phyloP scores from a whole-genome alignment of 306 rosid genomes.

The Quillaja saponaria region DNA sequence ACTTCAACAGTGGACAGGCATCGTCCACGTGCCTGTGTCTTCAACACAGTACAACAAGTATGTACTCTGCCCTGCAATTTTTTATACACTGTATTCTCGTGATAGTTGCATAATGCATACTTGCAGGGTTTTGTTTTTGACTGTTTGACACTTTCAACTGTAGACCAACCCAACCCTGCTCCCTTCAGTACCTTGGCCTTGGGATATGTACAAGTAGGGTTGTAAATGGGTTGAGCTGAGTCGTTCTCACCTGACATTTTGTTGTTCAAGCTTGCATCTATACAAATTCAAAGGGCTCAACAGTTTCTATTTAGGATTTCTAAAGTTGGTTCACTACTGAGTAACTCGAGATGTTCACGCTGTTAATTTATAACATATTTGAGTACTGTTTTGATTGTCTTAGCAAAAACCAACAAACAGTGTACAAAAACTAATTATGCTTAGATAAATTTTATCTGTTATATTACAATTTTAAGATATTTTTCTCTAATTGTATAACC shows the following conservation, averaged over 20 bases:
- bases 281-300: background rate
- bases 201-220: no score
- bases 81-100: constrained; percentile 29
- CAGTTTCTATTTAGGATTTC: background rate
- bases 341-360: background rate
- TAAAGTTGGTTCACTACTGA: background rate
- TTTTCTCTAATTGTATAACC: no score
- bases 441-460: no score
- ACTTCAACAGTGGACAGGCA: background rate
- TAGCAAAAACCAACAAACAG: no score
- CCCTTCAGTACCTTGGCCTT: background rate
- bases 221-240: no score
- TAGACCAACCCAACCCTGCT: background rate
- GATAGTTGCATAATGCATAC: constrained; percentile 19
- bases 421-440: no score
- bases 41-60: background rate
- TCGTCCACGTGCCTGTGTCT: background rate
- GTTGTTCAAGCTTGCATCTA: background rate
- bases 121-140: background rate
- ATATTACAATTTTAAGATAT: no score
- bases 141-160: constrained; percentile 24
- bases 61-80: background rate
- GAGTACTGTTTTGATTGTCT: no score
- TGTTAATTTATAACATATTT: no score
- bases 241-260: no score